phyloP scores from a whole-genome alignment of 2,329 filamentous ascomycete genomes.

The Colletotrichum incanum region DNA sequence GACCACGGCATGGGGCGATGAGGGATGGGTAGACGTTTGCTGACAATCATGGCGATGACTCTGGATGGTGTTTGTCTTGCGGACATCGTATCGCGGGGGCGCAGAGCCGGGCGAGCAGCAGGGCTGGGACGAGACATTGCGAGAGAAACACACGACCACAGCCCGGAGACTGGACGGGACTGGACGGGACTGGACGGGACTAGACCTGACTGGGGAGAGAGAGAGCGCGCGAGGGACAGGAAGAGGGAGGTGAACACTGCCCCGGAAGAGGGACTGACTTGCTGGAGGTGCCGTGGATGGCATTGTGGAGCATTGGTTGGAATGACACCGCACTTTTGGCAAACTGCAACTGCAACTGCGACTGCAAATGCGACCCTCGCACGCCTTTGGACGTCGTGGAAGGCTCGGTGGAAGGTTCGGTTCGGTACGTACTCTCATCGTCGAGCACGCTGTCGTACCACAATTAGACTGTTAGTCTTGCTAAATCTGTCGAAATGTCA shows the following conservation, averaged over 20 bases:
- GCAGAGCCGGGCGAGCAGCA: not conserved
- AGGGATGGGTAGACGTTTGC: constrained; percentile 10
- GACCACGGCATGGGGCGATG: constrained; percentile 12
- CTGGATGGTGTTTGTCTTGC: constrained; percentile 12
- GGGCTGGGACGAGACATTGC: not conserved
- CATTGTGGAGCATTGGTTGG: constrained; percentile 13
- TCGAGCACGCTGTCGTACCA: not conserved
- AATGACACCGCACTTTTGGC: constrained; percentile 9
- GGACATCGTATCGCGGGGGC: not conserved
- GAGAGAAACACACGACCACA: not conserved
- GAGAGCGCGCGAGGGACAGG: not conserved
- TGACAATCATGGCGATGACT: not conserved
- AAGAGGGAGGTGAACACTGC: not conserved
- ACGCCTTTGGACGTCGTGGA: constrained; percentile 8
- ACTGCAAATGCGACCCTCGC: not conserved
- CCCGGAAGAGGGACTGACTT: not conserved
- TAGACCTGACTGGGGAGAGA: not conserved
- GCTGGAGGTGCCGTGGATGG: not conserved
- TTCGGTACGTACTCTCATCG: constrained; percentile 8
- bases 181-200: not conserved
- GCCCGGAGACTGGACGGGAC: not conserved
- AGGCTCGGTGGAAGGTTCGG: constrained; percentile 19
- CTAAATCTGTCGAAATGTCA: constrained; percentile 3
- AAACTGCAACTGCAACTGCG: not conserved
- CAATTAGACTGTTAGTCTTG: not conserved